phyloP scores from a whole-genome alignment of 2,329 filamentous ascomycete species.

The Penicillium sp. region DNA sequence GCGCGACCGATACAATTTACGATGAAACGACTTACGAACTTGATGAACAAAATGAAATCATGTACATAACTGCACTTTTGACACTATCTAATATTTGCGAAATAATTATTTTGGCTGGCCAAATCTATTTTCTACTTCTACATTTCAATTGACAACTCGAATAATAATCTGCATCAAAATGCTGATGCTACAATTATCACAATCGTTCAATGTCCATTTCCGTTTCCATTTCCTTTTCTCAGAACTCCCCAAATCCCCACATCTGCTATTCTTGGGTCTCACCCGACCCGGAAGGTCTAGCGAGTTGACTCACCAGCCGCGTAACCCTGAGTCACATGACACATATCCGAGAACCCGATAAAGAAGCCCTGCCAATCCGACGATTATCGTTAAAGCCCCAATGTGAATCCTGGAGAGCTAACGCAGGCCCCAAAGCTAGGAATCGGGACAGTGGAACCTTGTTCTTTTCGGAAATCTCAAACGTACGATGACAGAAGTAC shows the following conservation, averaged over 20 bases:
- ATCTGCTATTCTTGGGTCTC: conserved; percentile 8
- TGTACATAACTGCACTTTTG: conserved; percentile 7
- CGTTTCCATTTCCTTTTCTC: neutral
- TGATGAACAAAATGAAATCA: conserved; percentile 15
- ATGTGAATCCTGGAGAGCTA: conserved; percentile 2
- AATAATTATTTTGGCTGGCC: conserved; percentile 7
- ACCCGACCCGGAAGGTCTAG: conserved; percentile 5
- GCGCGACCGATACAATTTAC: neutral
- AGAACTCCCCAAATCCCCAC: conserved; percentile 2
- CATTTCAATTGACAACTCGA: neutral
- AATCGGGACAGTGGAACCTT: neutral
- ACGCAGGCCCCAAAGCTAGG: conserved; percentile 7
- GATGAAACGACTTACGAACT: conserved; percentile 20
- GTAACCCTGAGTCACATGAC: conserved; percentile 8
- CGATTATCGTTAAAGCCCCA: neutral
- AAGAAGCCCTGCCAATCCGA: neutral
- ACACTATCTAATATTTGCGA: conserved; percentile 4
- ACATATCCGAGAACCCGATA: neutral
- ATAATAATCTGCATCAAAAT: neutral
- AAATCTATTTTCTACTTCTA: neutral
- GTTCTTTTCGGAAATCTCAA: neutral
- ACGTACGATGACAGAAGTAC: neutral
- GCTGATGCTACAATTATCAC: no score
- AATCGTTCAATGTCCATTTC: neutral
- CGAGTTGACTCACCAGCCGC: conserved; percentile 11